Evolutionary conservation across 2,329 filamentous ascomycete species (phyloP).

Genomic region (Fusarium nurragi): DNA sequence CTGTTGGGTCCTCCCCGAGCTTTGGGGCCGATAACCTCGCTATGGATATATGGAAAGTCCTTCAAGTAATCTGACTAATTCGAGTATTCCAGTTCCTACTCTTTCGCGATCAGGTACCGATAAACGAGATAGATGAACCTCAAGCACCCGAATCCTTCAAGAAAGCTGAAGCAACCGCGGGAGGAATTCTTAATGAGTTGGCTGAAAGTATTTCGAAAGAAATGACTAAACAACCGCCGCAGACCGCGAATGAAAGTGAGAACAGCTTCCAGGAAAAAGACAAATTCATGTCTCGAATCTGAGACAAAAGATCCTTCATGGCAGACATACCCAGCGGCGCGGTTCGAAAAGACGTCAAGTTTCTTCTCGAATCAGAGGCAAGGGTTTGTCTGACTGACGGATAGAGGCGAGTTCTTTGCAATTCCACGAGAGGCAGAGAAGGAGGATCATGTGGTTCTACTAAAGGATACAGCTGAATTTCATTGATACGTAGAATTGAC

Average conservation of each 20-base stretch:
- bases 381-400: neutral
- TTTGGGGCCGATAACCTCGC: no score
- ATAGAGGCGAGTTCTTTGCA: neutral
- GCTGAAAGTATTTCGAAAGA: neutral
- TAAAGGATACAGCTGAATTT: neutral
- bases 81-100: no score
- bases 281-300: neutral
- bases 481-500: neutral
- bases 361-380: neutral
- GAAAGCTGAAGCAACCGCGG: neutral
- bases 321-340: accelerated
- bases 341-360: neutral
- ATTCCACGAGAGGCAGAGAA: neutral
- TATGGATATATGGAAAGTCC: no score
- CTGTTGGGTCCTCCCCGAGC: no score
- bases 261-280: accelerated
- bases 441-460: neutral
- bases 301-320: accelerated
- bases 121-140: no score
- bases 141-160: neutral
- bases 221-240: accelerated
- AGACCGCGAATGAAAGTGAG: accelerated
- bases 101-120: no score
- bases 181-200: neutral
- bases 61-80: no score